These are phyloP conservation scores for Pterocarpus macrocarpus DNA, from an alignment of 306 rosid species.

Conservation along the genomic window DNA sequence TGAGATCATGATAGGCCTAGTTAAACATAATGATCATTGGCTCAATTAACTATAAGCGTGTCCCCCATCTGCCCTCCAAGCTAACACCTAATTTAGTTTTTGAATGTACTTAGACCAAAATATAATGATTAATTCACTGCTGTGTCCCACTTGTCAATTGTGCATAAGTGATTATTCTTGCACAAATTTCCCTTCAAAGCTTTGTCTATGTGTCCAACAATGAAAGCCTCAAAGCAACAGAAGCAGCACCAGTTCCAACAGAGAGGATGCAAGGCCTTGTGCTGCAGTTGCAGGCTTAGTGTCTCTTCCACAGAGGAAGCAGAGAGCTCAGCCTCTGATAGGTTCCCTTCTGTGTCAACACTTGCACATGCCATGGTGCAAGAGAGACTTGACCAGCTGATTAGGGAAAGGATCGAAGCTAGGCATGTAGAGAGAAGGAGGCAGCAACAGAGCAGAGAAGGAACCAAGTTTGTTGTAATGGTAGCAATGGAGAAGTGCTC, in stretches of 20 bases:
- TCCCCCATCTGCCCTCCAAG: constrained; percentile 59
- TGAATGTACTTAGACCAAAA: constrained; percentile 54
- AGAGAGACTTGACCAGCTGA: constrained; percentile 87
- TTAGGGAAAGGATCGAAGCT: constrained; percentile 67
- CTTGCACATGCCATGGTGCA: constrained; percentile 97
- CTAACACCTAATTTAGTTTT: constrained; percentile 42
- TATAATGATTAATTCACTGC: constrained; percentile 63
- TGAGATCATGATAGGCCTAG: constrained; percentile 58
- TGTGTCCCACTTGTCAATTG: constrained; percentile 73
- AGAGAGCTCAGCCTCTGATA: constrained; percentile 70
- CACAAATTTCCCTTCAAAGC: constrained; percentile 57
- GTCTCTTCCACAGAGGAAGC: constrained; percentile 90
- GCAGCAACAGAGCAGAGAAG: constrained; percentile 55
- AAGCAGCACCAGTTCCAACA: constrained; percentile 59
- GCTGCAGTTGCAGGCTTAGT: constrained; percentile 85
- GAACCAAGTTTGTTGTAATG: constrained; percentile 80
- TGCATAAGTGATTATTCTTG: constrained; percentile 65
- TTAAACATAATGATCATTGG: constrained; percentile 65
- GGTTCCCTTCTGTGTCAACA: constrained; percentile 79
- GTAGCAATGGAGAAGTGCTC: constrained; percentile 88
- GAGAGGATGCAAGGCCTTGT: constrained; percentile 73
- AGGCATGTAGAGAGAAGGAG: constrained; percentile 60
- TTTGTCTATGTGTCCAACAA: constrained; percentile 41
- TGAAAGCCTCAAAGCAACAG: constrained; percentile 69
- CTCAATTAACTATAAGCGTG: constrained; percentile 60